Evolutionary conservation across 1,284 basidiomycete species (phyloP).

Genomic region (Coriolopsis trogii): DNA sequence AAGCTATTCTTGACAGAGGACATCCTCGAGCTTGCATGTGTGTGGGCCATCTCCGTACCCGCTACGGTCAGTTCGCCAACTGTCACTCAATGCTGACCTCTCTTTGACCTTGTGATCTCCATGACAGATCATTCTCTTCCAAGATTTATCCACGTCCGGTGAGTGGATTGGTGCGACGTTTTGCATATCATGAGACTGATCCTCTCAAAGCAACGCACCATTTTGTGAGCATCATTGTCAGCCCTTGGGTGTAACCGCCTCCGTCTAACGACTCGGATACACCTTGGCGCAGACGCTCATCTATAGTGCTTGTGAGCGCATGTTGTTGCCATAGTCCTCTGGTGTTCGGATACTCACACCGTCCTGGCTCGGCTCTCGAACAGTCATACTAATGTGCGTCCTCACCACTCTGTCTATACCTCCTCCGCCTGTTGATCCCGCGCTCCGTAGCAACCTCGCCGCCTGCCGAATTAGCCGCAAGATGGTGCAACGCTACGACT

Average conservation of each 20-base stretch:
- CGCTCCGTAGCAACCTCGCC: neutral
- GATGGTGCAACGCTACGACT: constrained; percentile 6
- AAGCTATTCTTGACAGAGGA: neutral
- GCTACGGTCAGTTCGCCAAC: neutral
- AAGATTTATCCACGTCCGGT: neutral
- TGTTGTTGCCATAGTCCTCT: neutral
- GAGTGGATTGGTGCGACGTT: neutral
- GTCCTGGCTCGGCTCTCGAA: too few relatives aligned
- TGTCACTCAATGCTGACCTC: neutral
- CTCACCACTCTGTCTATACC: too few relatives aligned
- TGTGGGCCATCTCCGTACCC: neutral
- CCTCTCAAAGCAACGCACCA: neutral
- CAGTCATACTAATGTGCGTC: constrained; percentile 8
- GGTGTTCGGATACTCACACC: neutral
- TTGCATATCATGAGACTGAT: neutral
- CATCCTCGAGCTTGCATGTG: constrained; percentile 1
- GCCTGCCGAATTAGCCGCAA: constrained; percentile 11
- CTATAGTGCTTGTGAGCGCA: neutral
- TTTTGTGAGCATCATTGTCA: neutral
- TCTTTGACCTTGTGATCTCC: neutral
- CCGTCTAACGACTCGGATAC: neutral
- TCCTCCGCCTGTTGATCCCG: too few relatives aligned
- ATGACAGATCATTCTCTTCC: neutral
- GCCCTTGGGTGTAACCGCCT: neutral
- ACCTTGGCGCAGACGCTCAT: neutral